These are phyloP conservation scores for Russula earlei DNA, from an alignment of 768 basidiomycete species.

Conservation along the genomic window DNA sequence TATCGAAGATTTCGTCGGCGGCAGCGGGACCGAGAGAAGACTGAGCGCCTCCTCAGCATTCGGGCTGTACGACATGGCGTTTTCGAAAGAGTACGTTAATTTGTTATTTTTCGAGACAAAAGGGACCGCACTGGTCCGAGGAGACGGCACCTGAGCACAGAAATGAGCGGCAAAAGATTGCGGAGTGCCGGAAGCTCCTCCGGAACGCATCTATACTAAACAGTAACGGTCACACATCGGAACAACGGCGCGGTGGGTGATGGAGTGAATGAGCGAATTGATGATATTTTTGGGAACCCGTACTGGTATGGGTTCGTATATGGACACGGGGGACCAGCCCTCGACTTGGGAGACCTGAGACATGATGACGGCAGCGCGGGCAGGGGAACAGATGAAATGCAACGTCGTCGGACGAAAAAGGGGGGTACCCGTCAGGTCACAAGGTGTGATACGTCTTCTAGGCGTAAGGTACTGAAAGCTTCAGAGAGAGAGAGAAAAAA, in stretches of 20 bases:
- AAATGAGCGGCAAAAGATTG: conserved; percentile 46
- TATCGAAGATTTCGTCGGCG: conserved; percentile 43
- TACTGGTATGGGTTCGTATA: conserved; percentile 81
- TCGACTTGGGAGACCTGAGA: conserved; percentile 45
- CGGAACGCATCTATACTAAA: conserved; percentile 68
- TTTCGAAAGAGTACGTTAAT: neutral
- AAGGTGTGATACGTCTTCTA: conserved; percentile 59
- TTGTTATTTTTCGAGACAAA: neutral
- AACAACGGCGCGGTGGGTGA: neutral
- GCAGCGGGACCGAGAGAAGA: conserved; percentile 45
- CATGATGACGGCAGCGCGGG: conserved; percentile 56
- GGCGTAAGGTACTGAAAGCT: conserved; percentile 78
- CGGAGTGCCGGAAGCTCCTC: conserved; percentile 64
- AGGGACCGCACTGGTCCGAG: neutral
- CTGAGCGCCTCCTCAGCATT: conserved; percentile 78
- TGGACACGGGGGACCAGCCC: conserved; percentile 55
- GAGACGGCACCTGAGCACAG: conserved; percentile 53
- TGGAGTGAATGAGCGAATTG: too few species aligned
- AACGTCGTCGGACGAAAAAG: conserved; percentile 44
- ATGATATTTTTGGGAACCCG: neutral
- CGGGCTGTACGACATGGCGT: conserved; percentile 46
- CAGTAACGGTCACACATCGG: conserved; percentile 6
- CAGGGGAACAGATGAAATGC: conserved; percentile 83
- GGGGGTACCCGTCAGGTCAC: conserved; percentile 48
- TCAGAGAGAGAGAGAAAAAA: neutral